Evolutionary conservation across 2,329 filamentous ascomycete genomes (phyloP), one percentile per base, ranked within the genome.

Genomic region (Fusarium fracticaudum): DNA sequence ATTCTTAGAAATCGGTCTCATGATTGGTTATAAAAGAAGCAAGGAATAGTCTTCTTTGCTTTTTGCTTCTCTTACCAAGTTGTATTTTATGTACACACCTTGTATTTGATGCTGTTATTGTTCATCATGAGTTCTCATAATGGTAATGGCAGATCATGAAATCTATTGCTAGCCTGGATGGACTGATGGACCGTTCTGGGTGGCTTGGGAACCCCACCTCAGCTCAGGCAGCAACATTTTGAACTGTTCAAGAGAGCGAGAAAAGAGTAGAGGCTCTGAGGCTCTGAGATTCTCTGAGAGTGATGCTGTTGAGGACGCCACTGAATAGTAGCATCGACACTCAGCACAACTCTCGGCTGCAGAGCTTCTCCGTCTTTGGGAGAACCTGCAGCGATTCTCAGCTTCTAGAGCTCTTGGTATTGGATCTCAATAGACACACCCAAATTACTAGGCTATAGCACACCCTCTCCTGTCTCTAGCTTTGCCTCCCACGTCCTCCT

Each of bases 201-300:
- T 73, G 64, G 68, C 63, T 65, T 76, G 62, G 53, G 43, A 60
- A 43, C 50, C 61, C 69, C 55, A 57, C 47, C 53, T 14, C 37
- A 59, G 31, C 64, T 64, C 51, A 77, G 76, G 76, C 76, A 77
- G 71, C 76, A 77, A 64, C 45, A 69, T 77, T 76, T 43, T 54
- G 38, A 48, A 43, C 45, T 3, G n/a, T 37, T 47, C 47, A 45
- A 63, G 50, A 48, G 55, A 65, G 33, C 14, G 33, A 41, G 59
- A 53, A 53, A 44, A 48, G 31, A 54, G 38, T 17, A 40, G 33
- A 35, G 33, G 14, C 33, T 35, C 33, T 17, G 33, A 35, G 33
- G 33, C 33, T 35, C 33, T 35, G 33, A 17, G 29, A 55, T 10
- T 58, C 41, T 38, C 26, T 48, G 40, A 48, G 29, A 10, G 17